These are phyloP conservation scores for Diaporthe citriasiana DNA, from an alignment of 2,329 filamentous ascomycete genomes.

Conservation along the genomic window DNA sequence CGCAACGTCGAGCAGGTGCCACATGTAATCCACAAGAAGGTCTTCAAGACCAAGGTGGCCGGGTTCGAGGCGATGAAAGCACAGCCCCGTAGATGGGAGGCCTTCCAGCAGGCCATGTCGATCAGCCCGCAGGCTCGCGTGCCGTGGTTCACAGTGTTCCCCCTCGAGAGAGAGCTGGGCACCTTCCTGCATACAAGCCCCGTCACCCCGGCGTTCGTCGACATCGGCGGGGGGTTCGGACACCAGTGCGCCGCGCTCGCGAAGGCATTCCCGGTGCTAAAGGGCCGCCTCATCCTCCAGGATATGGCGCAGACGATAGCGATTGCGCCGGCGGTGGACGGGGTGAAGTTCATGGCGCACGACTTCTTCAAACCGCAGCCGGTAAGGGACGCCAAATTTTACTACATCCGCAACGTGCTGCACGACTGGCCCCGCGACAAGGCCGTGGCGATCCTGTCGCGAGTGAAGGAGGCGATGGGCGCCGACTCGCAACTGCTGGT, in stretches of 20 bases:
- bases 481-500: conserved; percentile 56
- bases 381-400: background rate
- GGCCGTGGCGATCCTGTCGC: conserved; percentile 51
- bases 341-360: background rate
- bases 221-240: conserved; percentile 41
- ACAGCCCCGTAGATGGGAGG: background rate
- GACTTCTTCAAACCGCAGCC: conserved; percentile 21
- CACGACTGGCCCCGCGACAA: conserved; percentile 56
- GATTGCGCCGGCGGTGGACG: background rate
- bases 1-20: background rate
- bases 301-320: conserved; percentile 20
- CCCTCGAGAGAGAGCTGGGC: conserved; percentile 43
- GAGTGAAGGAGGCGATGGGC: conserved; percentile 52
- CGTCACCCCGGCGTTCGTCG: conserved; percentile 1
- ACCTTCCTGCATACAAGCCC: background rate
- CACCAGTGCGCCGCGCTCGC: conserved; percentile 40
- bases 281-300: conserved; percentile 32
- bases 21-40: background rate
- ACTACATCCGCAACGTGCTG: conserved; percentile 20
- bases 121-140: conserved; percentile 43
- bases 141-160: conserved; percentile 46
- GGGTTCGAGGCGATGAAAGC: background rate
- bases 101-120: conserved; percentile 44
- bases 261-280: background rate
- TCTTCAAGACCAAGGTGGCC: background rate